Evolutionary conservation across 202 grass and related monocot genomes (phyloP), one percentile per base, ranked within the genome.

Genomic region (Schoenoplectus triqueter): DNA sequence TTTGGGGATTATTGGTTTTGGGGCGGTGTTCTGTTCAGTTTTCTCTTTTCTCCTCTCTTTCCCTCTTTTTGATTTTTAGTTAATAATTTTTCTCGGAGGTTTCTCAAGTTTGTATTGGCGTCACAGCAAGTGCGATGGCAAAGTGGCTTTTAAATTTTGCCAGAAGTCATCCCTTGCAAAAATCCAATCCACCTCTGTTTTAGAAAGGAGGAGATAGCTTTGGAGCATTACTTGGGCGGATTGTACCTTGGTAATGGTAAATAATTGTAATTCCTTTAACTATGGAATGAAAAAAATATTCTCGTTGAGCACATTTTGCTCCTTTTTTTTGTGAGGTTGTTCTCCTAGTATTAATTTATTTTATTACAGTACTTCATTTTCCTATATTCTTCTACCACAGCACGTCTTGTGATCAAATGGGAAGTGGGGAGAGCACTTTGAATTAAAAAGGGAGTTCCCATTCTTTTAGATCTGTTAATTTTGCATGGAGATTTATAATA

Each of bases 111-210:
- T 88, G 82, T 79, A 66, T 39, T 71, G 89, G 77, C 68, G 57
- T 55, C 49, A 76, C 7, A 85, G 31, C 1, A 87, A 95, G 89
- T 82, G 94, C 84, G 94, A 96, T 96, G 94, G 89, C 94, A 75
- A 64, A 87, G 80, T 78, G 89, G 85, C 71, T 62, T 78, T 82
- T 61, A 84, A 82, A 78, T 51, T 87, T 86, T 85, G 88, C 82
- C 84, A 61, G 18, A 78, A 87, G 89, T 84, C 89, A 91, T 96
- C 91, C 92, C 86, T 84, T 82, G 55, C 86, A 79, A 70, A 86
- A 84, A 62, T 74, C 82, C 73, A 69, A 86, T 80, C 17, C 17
- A 14, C 45, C 63, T 85, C 42, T 52, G 31, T 64, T 48, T 60
- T 80, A 59, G 73, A 62, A 66, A 86, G 84, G 69, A 48, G 69